Evolutionary conservation across 345 rosid genomes (phyloP), one percentile per base, ranked within the genome.

Genomic region (Adansonia digitata): DNA sequence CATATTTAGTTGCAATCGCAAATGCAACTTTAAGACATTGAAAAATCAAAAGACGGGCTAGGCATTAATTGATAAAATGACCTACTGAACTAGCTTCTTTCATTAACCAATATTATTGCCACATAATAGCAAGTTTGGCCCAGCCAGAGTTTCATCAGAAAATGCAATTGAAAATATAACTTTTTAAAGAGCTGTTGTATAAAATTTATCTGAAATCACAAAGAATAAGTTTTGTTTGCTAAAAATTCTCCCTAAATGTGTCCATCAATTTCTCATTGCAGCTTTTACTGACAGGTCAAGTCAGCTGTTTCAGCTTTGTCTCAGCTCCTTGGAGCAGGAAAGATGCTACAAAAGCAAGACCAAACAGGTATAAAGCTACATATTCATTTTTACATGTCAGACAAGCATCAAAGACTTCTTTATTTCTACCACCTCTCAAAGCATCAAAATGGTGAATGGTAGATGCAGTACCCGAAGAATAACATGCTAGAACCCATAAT

Each of bases 21-120:
- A 61, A 61, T 35, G 63, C 43, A 31, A 61, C 66, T 34, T 56
- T 31, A 31, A 60, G 40, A 63, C 27, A 63, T n/a, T 63, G 67
- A 62, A 63, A n/a, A 26, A 63, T 37, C 68, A 34, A 17, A 60
- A 37, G 27, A 27, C 66, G 18, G 26, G 22, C n/a, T 40, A 40
- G 31, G 17, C 8, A 22, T 64, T 64, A 64, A 64, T 64, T 39
- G 29, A 20, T 17, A 64, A 9, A 5, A 12, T 24, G n/a, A 65
- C 51, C 70, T 12, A 22, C 5, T 42, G 12, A 20, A 22, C 34
- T 5, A 65, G 29, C 9, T 20, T 40, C 15, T 65, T 65, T 2
- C 5, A 65, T 40, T 65, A 22, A 65, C 70, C 51, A 65, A 22
- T 10, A 40, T 22, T 22, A 40, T 26, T 20, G 26, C 0, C 68